Percentiles rank a stretch among this genome's conserved stretches.
These are phyloP conservation scores for Amphibolis antarctica DNA, from an alignment of 106 monocot species.

Conservation along the genomic window DNA sequence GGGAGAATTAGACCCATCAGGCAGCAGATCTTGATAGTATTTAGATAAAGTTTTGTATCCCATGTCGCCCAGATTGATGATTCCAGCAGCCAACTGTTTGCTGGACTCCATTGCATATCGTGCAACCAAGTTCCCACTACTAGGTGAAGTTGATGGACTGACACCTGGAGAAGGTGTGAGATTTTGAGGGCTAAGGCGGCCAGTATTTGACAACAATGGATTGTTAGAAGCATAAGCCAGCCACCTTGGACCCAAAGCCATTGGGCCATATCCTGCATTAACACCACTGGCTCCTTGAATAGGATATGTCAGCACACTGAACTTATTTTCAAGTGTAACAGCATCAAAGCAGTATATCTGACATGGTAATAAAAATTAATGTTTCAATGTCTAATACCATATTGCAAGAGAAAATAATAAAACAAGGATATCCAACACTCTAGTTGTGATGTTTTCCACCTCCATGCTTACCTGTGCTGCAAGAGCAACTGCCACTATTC, in stretches of 20 bases:
- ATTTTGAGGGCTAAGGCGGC: conserved; percentile 91
- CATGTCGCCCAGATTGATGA: conserved; percentile 89
- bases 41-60: conserved; percentile 84
- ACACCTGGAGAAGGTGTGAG: conserved; percentile 84
- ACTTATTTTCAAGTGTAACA: conserved; percentile 84
- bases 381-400: not conserved
- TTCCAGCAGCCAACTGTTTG: conserved; percentile 88
- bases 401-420: not conserved
- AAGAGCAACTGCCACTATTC: conserved; percentile 82
- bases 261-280: conserved; percentile 87
- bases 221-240: conserved; percentile 87
- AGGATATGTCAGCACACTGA: conserved; percentile 86
- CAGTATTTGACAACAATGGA: conserved; percentile 66
- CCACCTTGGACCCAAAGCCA: conserved; percentile 94
- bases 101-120: conserved; percentile 98
- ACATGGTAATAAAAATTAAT: conserved; percentile 6
- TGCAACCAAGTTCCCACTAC: conserved; percentile 86
- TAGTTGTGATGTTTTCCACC: not conserved
- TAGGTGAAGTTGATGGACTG: conserved; percentile 90
- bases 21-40: conserved; percentile 77
- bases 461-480: conserved; percentile 73
- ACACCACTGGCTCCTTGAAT: conserved; percentile 66
- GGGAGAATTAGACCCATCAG: conserved; percentile 85
- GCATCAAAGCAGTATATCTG: conserved; percentile 99
- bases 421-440: not conserved